Evolutionary conservation across 495 filamentous ascomycete species (phyloP), one percentile per base, ranked within the genome.

Genomic region (Aspergillus asperescens): DNA sequence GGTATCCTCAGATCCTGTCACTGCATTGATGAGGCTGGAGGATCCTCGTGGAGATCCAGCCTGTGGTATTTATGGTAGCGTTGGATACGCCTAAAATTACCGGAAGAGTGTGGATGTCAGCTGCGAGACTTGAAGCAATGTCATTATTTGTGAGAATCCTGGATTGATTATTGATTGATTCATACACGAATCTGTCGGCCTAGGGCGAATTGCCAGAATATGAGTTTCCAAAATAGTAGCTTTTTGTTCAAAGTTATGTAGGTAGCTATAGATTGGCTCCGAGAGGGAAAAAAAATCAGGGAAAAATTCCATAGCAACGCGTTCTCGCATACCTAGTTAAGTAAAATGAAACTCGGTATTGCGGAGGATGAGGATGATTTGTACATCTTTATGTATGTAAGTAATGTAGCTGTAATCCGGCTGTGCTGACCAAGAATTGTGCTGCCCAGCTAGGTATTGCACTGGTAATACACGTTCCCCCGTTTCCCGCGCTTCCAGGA

Each of bases 401-500:
- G 28, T 49, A 18, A 38, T n/a, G n/a, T n/a, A n/a, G n/a, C 32
- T 10, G 46, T 35, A 25, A 44, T 29, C 23, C 7, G 24, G 20
- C 39, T 9, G 24, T 50, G 48, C 48, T 51, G 37, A 42, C 48
- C 46, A 48, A 48, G 42, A 31, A 28, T 32, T 20, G 39, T 42
- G 19, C 20, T 10, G 20, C 20, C 12, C 22, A 13, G 39, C 16
- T 13, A 12, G 37, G 45, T 53, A 53, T 19, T 25, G 44, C 31
- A 48, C 49, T 35, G 23, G 54, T 56, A 60, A 47, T 43, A 42
- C 19, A 24, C 25, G 25, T 18, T 45, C 25, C 37, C 41, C 48
- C 52, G 49, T 47, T 48, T 41, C 25, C 37, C 41, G 52, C 52
- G 49, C 50, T 48, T 41, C 43, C 42, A 32, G 34, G 28, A 49